Percentiles rank a stretch among this genome's conserved stretches.
These are phyloP conservation scores for Verticillium albo-atrum DNA, from an alignment of 2,329 filamentous ascomycete genomes.

Conservation along the genomic window DNA sequence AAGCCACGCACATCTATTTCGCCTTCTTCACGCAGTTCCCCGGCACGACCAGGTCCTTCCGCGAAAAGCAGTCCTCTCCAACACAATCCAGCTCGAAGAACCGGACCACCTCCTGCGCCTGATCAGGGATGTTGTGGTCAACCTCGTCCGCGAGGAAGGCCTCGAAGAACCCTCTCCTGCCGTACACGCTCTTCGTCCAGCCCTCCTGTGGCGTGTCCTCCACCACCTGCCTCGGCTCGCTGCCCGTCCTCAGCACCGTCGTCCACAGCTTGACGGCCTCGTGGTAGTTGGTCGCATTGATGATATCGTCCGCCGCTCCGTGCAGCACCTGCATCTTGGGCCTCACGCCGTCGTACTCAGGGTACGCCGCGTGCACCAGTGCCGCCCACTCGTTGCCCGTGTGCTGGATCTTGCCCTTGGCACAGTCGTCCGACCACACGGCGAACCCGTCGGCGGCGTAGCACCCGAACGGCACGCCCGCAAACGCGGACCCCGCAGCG, in stretches of 20 bases:
- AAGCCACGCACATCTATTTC: background rate
- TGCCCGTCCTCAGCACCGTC: constrained; percentile 19
- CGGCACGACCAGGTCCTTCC: constrained; percentile 3
- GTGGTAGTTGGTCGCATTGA: constrained; percentile 47
- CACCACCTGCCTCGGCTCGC: constrained; percentile 4
- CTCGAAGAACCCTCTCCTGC: constrained; percentile 10
- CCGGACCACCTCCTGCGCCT: constrained; percentile 11
- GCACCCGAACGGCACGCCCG: constrained; percentile 41
- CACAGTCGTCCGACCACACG: constrained; percentile 50
- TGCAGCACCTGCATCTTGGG: constrained; percentile 57
- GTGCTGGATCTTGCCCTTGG: constrained; percentile 39
- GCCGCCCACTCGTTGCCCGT: constrained; percentile 26
- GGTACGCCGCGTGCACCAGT: constrained; percentile 37
- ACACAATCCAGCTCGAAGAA: constrained; percentile 15
- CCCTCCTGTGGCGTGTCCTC: constrained; percentile 4
- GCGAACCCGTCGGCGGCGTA: constrained; percentile 35
- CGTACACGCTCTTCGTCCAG: constrained; percentile 15
- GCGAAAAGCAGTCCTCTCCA: constrained; percentile 11
- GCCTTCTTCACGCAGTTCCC: background rate
- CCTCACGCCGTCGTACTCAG: constrained; percentile 42
- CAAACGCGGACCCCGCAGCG: constrained; percentile 41
- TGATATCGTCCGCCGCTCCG: constrained; percentile 44
- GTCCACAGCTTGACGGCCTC: constrained; percentile 54
- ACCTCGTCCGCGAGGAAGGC: constrained; percentile 10
- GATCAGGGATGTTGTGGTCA: constrained; percentile 12